Base-by-base conservation (phyloP, 345 rosid genomes). In the Salix dunnii region DNA sequence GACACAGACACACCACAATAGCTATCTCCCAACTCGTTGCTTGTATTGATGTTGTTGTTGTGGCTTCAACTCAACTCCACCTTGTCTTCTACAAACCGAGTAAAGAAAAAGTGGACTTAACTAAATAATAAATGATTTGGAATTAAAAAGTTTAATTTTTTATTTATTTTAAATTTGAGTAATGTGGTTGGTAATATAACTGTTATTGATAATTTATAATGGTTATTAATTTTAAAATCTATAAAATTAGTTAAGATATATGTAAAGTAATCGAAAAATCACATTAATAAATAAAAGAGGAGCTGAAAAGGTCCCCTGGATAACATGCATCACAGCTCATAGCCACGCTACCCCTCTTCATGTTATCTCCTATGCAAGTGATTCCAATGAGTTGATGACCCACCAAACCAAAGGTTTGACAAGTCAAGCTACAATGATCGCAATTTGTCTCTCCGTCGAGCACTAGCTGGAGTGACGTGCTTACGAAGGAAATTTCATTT, bases 31-130 rank as follows among this genome's bases (percentile, higher is more conserved):
- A 40, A 18, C 31, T 48, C n/a, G 67, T 36, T 36, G 38, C 63
- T 62, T 18, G 27, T 10, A 20, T 5, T 6, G 3, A 23, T 7
- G 1, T 0, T 23, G 20, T 33, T 49, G 72, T 25, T 72, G 84
- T 75, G 82, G 72, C 77, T 76, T 84, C 48, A 63, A 77, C 78
- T 82, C 84, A 68, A 82, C 81, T 77, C 64, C 49, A 64, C 68
- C 48, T 8, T 61, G 23, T 35, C 35, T 20, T 0, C 8, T 6
- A 6, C 8, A 36, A n/a, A n/a, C n/a, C n/a, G n/a, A n/a, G 35
- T 31, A 4, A 31, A 31, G 35, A 31, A 31, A 31, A 31, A 5
- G 3, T 31, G 35, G 35, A n/a, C n/a, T n/a, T n/a, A n/a, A n/a
- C n/a, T n/a, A n/a, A n/a, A n/a, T n/a, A n/a, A n/a, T n/a, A n/a